phyloP scores from a whole-genome alignment of 768 basidiomycete genomes.

The Xerocomellus dryophilus region DNA sequence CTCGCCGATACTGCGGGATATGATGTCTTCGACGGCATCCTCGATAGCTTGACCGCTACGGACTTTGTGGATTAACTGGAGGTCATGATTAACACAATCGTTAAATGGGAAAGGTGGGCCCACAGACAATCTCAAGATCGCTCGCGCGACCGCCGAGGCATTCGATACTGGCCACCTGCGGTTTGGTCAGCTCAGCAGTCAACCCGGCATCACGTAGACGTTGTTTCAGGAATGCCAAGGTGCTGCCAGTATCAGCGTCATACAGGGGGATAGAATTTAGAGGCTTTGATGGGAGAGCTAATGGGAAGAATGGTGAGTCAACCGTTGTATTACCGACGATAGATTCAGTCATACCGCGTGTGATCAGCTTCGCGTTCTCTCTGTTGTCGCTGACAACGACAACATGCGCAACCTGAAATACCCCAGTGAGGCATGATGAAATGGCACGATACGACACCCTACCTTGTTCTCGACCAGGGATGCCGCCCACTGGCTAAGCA shows the following conservation, averaged over 20 bases:
- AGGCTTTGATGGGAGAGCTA: conserved; percentile 83
- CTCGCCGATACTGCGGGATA: conserved; percentile 73
- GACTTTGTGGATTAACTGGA: conserved; percentile 82
- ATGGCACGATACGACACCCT: conserved; percentile 6
- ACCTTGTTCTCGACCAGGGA: conserved; percentile 79
- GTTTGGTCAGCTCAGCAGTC: conserved; percentile 48
- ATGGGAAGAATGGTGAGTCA: neutral
- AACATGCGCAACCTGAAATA: conserved; percentile 80
- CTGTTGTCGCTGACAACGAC: conserved; percentile 87
- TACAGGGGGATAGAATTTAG: conserved; percentile 73
- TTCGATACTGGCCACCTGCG: conserved; percentile 59
- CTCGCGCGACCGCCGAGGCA: conserved; percentile 88
- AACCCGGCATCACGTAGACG: conserved; percentile 64
- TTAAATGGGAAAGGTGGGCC: neutral
- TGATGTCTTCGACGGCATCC: conserved; percentile 89
- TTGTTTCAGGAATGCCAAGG: conserved; percentile 76
- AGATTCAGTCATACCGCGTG: conserved; percentile 53
- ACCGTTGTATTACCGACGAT: neutral
- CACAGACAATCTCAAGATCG: conserved; percentile 77
- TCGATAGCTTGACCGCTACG: conserved; percentile 65
- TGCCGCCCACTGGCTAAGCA: conserved; percentile 83
- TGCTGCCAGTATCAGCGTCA: conserved; percentile 81
- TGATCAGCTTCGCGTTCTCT: conserved; percentile 80
- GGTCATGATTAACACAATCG: neutral
- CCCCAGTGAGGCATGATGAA: neutral